Evolutionary conservation across 1,284 basidiomycete genomes (phyloP), one percentile per base, ranked within the genome.

Genomic region (Cutaneotrichosporon sp.): DNA sequence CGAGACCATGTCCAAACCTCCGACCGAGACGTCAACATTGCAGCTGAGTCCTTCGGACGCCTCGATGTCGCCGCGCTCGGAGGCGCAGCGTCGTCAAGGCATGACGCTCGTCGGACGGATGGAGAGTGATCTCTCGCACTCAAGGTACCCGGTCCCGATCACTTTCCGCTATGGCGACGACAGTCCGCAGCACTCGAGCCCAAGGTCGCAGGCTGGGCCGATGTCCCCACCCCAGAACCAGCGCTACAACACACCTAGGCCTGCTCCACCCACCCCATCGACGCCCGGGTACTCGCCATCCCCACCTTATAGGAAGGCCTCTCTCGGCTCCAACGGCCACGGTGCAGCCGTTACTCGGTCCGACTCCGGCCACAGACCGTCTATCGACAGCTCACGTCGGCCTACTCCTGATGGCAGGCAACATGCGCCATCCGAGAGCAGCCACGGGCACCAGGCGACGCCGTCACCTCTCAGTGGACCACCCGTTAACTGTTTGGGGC

Each of bases 71-170:
- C 55, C 55, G 7, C 55, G 55, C 4, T 42, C 55, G 3, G 55
- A 56, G 55, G 55, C 55, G 13, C 55, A 42, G 38, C 55, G 55
- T 13, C 36, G 36, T 21, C 55, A 56, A 40, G 55, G 55, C 13
- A n/a, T 56, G 22, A 38, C 30, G 3, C 62, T 77, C 4, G 74
- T 77, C 1, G 76, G 76, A 2, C 64, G 72, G 42, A 73, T 75
- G 68, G 74, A 77, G 9, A 69, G 67, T 14, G 72, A 76, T 52
- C 59, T 77, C 34, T 55, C 66, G 1, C 67, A 66, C 2, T 56
- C 76, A 1, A 70, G 71, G 46, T 74, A 74, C 14, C 77, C 77
- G 0, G 72, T 79, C 4, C 77, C 77, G 3, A 78, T 79, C 56
- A 73, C 75, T 1, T 79, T 79, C 65, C 52, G 74, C 10, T 56